Conservation (phyloP, 257 asterid genomes). For the Petunia secreta region DNA sequence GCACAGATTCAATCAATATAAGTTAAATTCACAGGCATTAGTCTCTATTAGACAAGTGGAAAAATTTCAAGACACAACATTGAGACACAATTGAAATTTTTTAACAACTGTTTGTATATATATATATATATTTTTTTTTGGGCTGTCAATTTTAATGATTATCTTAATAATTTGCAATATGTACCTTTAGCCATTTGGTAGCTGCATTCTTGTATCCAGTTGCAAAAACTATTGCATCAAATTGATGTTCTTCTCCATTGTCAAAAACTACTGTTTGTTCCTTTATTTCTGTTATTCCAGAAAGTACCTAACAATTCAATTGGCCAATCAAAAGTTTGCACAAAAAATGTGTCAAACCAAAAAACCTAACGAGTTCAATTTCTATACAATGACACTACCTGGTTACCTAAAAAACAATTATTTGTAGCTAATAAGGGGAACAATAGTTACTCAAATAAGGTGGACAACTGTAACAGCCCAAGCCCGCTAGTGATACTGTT, state of each 20-base stretch:
- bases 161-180: background rate
- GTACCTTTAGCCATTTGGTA: conserved; percentile 52
- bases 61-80: background rate
- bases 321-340: no score
- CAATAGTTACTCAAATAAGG: no score
- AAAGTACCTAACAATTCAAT: conserved; percentile 43
- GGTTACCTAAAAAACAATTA: no score
- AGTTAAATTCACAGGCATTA: background rate
- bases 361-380: no score
- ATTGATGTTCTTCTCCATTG: conserved; percentile 30
- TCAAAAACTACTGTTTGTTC: conserved; percentile 36
- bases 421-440: no score
- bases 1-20: background rate
- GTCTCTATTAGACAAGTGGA: background rate
- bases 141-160: background rate
- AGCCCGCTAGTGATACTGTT: no score
- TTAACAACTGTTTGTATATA: background rate
- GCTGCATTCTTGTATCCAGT: conserved; percentile 62
- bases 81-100: background rate
- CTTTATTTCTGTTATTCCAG: conserved; percentile 35
- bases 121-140: no score
- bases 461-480: no score
- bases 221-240: conserved; percentile 57
- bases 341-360: no score
- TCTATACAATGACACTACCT: no score